phyloP scores from a whole-genome alignment of 805 yeast genomes.

The Debaryomyces tyrocola region DNA sequence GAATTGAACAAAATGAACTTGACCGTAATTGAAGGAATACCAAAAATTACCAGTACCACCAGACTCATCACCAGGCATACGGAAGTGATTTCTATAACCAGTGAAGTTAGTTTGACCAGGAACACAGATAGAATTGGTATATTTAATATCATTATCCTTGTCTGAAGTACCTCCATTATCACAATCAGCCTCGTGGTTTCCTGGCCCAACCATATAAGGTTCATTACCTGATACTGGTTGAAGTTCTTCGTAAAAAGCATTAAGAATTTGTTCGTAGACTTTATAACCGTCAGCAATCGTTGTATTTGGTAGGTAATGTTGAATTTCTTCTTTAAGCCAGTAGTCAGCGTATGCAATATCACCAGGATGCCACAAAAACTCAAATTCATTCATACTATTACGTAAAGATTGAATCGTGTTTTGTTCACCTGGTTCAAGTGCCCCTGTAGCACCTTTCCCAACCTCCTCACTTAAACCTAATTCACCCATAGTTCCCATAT shows the following conservation, averaged over 20 bases:
- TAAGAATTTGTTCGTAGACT: slow-evolving; percentile 14
- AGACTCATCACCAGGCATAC: slow-evolving; percentile 12
- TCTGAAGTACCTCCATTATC: slow-evolving; percentile 8
- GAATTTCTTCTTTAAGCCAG: slow-evolving; percentile 13
- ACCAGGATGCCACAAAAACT: slow-evolving; percentile 14
- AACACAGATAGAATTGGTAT: slow-evolving; percentile 12
- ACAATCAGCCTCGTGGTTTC: slow-evolving; percentile 16
- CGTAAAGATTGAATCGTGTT: slow-evolving; percentile 11
- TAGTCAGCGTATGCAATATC: slow-evolving; percentile 15
- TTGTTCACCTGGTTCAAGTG: slow-evolving; percentile 12
- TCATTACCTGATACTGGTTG: slow-evolving; percentile 11
- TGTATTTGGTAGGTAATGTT: slow-evolving; percentile 10
- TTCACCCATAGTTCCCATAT: slow-evolving; percentile 14
- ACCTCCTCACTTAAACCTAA: slow-evolving; percentile 11
- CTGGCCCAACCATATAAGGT: slow-evolving; percentile 14
- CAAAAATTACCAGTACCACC: slow-evolving; percentile 13
- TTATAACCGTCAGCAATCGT: slow-evolving; percentile 8
- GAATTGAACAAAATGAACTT: slow-evolving; percentile 10
- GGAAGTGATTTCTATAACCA: slow-evolving; percentile 13
- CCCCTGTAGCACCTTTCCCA: slow-evolving; percentile 10
- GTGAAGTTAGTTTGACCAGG: slow-evolving; percentile 16
- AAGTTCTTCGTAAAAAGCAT: slow-evolving; percentile 11
- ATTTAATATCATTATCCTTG: neutral
- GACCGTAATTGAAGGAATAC: slow-evolving; percentile 15
- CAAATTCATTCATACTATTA: slow-evolving; percentile 7